Base-by-base conservation (phyloP, 2,329 filamentous ascomycete genomes). In the Aspergillus quadrilineatus region DNA sequence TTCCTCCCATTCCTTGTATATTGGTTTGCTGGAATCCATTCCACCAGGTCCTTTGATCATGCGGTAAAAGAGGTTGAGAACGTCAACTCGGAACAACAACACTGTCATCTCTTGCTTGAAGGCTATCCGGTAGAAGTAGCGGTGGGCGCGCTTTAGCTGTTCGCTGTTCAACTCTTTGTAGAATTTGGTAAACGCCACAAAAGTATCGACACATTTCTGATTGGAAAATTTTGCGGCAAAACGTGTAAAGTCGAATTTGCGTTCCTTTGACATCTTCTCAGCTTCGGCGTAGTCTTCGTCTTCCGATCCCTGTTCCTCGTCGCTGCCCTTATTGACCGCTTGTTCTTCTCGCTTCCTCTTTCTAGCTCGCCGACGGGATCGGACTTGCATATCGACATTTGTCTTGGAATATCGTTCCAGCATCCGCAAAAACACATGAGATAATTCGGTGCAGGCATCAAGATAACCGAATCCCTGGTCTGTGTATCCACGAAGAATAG, bases 61-160 rank as follows among this genome's bases (percentile, higher is more conserved):
- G 68, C 86, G 88, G 69, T 96, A 87, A 49, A 99, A 87, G 1
- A 97, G 80, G 43, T 89, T 86, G 46, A 99, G 85, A 36, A 97
- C 96, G 69, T 97, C 94, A 4, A 96, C 84, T 8, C 93, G 86
- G 74, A 92, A 97, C 1, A 99, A 80, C 77, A 97, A 84, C 22
- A 97, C 87, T 55, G 87, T 87, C 78, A 94, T 87, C 46, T 97
- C 90, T 73, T 96, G 89, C 75, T 97, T 99, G 79, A 97, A 97
- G 0, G 92, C 92, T 9, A 96, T 82, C 0, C 93, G 88, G 68
- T 97, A 95, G 68, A 99, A 92, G 73, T 93, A 99, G 6, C 94
- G 88, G 75, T 97, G 94, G 10, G 88, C 88, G 5, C 94, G 86
- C 77, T 97, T 97, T 37, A 97, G 79, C 70, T 99, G 94, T 37